Conservation (phyloP, 2,329 filamentous ascomycete genomes). For the Colletotrichum echinochloae region DNA sequence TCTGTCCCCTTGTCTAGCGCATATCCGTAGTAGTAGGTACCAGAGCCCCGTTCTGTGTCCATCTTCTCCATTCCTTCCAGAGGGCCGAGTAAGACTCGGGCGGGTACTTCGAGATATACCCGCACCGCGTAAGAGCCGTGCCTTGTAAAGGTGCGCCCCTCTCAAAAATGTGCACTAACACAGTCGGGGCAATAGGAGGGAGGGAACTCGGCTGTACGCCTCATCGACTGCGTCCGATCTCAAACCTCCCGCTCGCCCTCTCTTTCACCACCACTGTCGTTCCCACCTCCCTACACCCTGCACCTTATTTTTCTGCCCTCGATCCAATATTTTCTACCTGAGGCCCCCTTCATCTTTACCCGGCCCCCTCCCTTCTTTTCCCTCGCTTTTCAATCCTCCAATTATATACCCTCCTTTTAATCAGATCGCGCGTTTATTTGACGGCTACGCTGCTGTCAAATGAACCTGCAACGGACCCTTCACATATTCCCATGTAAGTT, state of each 20-base stretch:
- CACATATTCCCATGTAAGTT: constrained; percentile 72
- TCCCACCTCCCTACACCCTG: constrained; percentile 17
- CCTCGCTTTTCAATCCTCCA: constrained; percentile 44
- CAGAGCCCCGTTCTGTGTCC: constrained; percentile 24
- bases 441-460: constrained; percentile 89
- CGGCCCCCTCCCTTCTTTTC: background rate
- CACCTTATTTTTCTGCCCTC: constrained; percentile 9
- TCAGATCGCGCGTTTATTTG: constrained; percentile 86
- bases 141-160: background rate
- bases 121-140: constrained; percentile 17
- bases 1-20: constrained; percentile 29
- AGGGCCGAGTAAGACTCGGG: constrained; percentile 7
- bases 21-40: constrained; percentile 15
- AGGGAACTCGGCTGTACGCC: constrained; percentile 23
- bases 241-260: constrained; percentile 13
- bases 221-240: constrained; percentile 38
- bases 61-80: constrained; percentile 37
- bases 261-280: background rate
- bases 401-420: constrained; percentile 33
- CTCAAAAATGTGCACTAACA: background rate
- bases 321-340: constrained; percentile 37
- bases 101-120: background rate
- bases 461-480: constrained; percentile 90
- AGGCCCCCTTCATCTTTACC: constrained; percentile 21
- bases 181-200: background rate